Conservation (phyloP, 1,284 basidiomycete genomes). For the Phylloporus gajari region DNA sequence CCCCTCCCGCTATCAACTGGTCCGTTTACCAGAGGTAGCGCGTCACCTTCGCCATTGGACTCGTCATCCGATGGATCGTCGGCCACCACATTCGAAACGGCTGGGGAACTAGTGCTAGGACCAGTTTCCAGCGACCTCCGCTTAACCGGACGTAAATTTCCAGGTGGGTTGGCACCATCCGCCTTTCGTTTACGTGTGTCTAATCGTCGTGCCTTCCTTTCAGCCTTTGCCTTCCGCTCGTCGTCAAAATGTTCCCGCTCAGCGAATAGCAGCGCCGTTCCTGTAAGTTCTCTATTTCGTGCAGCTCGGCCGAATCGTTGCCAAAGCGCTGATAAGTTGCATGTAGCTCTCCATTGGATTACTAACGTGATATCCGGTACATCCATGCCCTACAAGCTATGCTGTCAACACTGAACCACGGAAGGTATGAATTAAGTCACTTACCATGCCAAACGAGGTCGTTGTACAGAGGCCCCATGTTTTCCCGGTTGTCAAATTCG, state of each 20-base stretch:
- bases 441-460: constrained; percentile 21
- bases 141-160: too few species aligned
- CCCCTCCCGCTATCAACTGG: too few species aligned
- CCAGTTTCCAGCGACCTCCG: too few species aligned
- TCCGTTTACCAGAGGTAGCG: too few species aligned
- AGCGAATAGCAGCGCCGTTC: constrained; percentile 8
- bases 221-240: constrained; percentile 1
- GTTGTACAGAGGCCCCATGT: constrained; percentile 17
- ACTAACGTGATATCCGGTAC: too few species aligned
- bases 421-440: neutral
- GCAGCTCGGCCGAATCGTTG: neutral
- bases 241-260: constrained; percentile 20
- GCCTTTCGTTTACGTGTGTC: neutral
- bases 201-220: neutral
- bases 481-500: neutral
- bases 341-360: constrained; percentile 14
- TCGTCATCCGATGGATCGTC: too few species aligned
- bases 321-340: constrained; percentile 7
- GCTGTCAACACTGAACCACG: too few species aligned
- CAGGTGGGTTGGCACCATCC: neutral
- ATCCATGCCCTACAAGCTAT: too few species aligned
- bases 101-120: too few species aligned
- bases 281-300: neutral
- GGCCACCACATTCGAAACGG: too few species aligned
- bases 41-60: too few species aligned